Evolutionary conservation across 768 basidiomycete species (phyloP).

Genomic region (Harrya chromipes): DNA sequence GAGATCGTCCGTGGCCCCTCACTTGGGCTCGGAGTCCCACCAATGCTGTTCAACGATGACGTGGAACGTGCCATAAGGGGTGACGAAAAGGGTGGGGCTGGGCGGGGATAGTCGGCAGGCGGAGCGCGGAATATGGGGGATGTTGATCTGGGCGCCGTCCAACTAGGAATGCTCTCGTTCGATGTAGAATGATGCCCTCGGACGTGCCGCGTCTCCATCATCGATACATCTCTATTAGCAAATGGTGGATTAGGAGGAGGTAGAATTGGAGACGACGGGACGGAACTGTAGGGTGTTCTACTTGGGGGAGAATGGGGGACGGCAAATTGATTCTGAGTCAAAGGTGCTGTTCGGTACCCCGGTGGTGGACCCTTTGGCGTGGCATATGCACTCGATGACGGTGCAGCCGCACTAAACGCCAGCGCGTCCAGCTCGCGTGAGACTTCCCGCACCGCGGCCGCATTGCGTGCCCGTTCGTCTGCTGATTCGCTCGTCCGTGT

Average conservation of each 20-base stretch:
- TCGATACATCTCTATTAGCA: conserved; percentile 27
- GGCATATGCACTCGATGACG: conserved; percentile 12
- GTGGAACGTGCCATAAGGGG: conserved; percentile 31
- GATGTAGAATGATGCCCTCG: not conserved
- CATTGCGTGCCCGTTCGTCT: conserved; percentile 55
- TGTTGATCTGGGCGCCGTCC: not conserved
- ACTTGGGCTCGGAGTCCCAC: conserved; percentile 25
- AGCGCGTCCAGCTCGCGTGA: conserved; percentile 62
- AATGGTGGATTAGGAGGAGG: conserved; percentile 44
- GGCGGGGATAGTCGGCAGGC: conserved; percentile 45
- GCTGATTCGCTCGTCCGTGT: conserved; percentile 25
- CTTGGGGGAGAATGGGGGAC: not conserved
- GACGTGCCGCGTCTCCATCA: conserved; percentile 6
- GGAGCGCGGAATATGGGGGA: conserved; percentile 26
- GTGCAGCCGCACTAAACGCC: conserved; percentile 35
- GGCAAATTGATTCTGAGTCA: conserved; percentile 2
- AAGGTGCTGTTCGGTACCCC: conserved; percentile 1
- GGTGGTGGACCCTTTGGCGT: conserved; percentile 16
- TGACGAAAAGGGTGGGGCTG: conserved; percentile 33
- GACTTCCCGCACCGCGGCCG: conserved; percentile 67
- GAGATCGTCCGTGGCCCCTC: conserved; percentile 56
- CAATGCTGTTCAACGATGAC: conserved; percentile 28
- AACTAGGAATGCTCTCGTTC: conserved; percentile 5
- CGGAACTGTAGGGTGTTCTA: conserved; percentile 15
- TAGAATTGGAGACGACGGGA: conserved; percentile 24